Conservation (phyloP, 495 filamentous ascomycete species). For the Penicillium tannophilum region DNA sequence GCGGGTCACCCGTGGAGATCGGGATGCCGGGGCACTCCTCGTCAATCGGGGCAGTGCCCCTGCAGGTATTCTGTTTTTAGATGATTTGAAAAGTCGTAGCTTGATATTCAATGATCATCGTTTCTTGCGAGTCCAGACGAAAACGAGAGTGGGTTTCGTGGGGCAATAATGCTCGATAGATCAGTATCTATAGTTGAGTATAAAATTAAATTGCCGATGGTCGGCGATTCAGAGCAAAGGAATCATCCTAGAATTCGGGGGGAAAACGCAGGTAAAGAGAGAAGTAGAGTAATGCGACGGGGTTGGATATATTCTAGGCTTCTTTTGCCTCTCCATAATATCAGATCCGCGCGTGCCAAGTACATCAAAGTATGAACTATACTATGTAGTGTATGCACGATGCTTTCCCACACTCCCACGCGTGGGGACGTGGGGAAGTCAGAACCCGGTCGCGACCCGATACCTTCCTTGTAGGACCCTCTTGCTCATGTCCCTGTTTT, state of each 20-base stretch:
- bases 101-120: neutral
- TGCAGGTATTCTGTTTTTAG: slow-evolving; percentile 3
- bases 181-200: no score
- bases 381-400: no score
- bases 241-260: no score
- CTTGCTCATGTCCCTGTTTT: neutral
- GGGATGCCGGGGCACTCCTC: slow-evolving; percentile 11
- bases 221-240: slow-evolving; percentile 7
- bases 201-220: slow-evolving; percentile 9
- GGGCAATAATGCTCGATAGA: neutral
- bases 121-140: neutral
- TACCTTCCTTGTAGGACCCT: slow-evolving; percentile 1
- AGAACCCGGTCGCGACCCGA: neutral
- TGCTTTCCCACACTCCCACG: neutral
- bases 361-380: no score
- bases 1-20: slow-evolving; percentile 7
- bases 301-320: no score
- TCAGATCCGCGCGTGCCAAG: no score
- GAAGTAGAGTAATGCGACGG: no score
- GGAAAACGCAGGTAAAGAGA: no score
- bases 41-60: slow-evolving; percentile 3
- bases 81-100: neutral
- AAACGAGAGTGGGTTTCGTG: slow-evolving; percentile 7
- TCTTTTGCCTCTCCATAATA: no score
- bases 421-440: slow-evolving; percentile 21